These are phyloP conservation scores for Leucocoprinus leucothites DNA, from an alignment of 768 basidiomycete genomes.

Conservation along the genomic window DNA sequence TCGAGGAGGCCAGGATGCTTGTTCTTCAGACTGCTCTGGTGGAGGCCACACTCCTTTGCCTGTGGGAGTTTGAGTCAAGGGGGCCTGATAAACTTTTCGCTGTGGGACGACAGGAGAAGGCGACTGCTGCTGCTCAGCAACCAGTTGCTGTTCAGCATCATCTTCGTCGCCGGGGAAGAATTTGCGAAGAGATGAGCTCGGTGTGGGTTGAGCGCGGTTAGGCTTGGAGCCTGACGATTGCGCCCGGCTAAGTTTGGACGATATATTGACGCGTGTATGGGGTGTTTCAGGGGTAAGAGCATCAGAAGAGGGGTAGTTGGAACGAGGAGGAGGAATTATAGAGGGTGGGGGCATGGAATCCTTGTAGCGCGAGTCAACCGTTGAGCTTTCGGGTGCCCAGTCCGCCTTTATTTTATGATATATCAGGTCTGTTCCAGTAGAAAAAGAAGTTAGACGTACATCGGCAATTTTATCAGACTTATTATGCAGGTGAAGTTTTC, in stretches of 20 bases:
- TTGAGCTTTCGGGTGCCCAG: constrained; percentile 15
- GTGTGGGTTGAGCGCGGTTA: constrained; percentile 40
- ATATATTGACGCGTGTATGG: constrained; percentile 5
- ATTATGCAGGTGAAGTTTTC: constrained; percentile 24
- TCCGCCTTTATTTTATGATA: constrained; percentile 12
- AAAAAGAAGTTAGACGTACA: background rate
- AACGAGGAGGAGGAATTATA: constrained; percentile 7
- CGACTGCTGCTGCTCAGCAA: background rate
- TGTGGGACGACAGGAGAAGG: background rate
- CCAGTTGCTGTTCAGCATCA: constrained; percentile 33
- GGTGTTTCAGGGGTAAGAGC: background rate
- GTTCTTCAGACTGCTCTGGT: background rate
- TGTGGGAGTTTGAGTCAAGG: background rate
- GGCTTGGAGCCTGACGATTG: constrained; percentile 59
- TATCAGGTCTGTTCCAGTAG: background rate
- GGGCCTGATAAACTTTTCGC: background rate
- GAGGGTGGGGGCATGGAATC: constrained; percentile 11
- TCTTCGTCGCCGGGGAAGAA: constrained; percentile 88
- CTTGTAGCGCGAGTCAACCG: background rate
- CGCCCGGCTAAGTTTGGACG: constrained; percentile 9
- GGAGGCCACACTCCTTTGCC: constrained; percentile 7
- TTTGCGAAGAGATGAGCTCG: constrained; percentile 57
- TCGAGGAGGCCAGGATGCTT: background rate
- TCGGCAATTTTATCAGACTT: constrained; percentile 9
- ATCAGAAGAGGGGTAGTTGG: background rate